These are phyloP conservation scores for Fragaria ananassa DNA, from an alignment of 306 rosid species.

Conservation along the genomic window DNA sequence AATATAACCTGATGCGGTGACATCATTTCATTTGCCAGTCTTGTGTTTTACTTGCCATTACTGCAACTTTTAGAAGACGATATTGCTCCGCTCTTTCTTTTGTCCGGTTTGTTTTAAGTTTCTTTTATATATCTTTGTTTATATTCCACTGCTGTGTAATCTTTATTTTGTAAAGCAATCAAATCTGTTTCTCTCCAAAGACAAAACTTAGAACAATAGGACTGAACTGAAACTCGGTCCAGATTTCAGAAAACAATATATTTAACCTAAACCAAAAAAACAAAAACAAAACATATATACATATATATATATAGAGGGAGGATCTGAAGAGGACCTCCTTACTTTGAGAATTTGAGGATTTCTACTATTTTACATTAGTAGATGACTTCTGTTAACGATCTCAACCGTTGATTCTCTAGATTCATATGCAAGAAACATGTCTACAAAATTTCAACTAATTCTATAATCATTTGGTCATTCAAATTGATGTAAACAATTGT, in stretches of 20 bases:
- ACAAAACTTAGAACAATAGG: background rate
- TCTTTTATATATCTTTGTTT: background rate
- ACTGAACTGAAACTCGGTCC: background rate
- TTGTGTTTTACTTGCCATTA: background rate
- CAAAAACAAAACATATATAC: too few species aligned
- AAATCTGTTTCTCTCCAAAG: background rate
- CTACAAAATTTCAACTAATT: too few species aligned
- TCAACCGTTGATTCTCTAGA: too few species aligned
- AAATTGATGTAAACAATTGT: too few species aligned
- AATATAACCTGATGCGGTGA: background rate
- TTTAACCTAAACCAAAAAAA: background rate
- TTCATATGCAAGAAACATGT: too few species aligned
- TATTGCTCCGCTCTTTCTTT: background rate
- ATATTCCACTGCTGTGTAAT: background rate
- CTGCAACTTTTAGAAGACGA: background rate
- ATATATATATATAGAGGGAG: too few species aligned
- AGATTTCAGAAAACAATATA: background rate
- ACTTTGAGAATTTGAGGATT: too few species aligned
- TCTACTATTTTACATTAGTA: too few species aligned
- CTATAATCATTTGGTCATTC: too few species aligned
- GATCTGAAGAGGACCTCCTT: too few species aligned
- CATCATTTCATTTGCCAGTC: conserved; percentile 2
- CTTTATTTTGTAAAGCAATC: background rate
- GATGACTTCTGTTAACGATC: too few species aligned
- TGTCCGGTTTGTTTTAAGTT: background rate